Percentiles rank a stretch among this genome's conserved stretches.
These are phyloP conservation scores for Parsonsia alboflavescens DNA, from an alignment of 257 asterid species.

Conservation along the genomic window DNA sequence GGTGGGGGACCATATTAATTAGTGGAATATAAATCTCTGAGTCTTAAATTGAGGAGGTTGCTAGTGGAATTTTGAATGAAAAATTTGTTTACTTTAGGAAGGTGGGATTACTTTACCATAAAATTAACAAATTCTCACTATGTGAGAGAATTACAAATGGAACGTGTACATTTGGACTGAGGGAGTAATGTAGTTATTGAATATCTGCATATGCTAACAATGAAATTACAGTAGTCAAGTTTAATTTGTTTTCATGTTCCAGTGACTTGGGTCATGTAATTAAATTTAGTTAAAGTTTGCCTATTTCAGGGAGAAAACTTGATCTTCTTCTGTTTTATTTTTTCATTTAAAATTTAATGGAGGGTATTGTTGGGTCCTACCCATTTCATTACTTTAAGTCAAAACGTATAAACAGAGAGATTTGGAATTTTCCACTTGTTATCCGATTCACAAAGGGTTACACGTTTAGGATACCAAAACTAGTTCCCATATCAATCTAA, in stretches of 20 bases:
- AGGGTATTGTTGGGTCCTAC: too few relatives aligned
- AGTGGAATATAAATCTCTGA: background rate
- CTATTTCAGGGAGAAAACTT: background rate
- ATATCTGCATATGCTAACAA: background rate
- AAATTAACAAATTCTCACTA: too few relatives aligned
- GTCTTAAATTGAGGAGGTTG: background rate
- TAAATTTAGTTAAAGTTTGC: background rate
- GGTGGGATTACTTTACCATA: background rate
- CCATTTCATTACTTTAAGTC: too few relatives aligned
- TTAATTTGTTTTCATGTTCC: background rate
- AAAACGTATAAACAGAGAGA: too few relatives aligned
- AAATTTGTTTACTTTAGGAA: background rate
- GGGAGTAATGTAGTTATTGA: background rate
- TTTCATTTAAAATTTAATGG: too few relatives aligned
- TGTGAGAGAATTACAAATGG: background rate
- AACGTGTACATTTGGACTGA: too few relatives aligned
- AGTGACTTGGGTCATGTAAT: background rate
- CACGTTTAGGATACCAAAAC: too few relatives aligned
- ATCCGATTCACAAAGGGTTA: too few relatives aligned
- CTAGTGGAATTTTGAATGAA: background rate
- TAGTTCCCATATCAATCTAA: too few relatives aligned
- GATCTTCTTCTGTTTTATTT: background rate
- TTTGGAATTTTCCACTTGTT: too few relatives aligned
- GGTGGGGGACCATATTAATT: too few relatives aligned
- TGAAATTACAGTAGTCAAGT: background rate